phyloP scores from a whole-genome alignment of 2,329 filamentous ascomycete genomes.

The Ustilaginoidea virens region DNA sequence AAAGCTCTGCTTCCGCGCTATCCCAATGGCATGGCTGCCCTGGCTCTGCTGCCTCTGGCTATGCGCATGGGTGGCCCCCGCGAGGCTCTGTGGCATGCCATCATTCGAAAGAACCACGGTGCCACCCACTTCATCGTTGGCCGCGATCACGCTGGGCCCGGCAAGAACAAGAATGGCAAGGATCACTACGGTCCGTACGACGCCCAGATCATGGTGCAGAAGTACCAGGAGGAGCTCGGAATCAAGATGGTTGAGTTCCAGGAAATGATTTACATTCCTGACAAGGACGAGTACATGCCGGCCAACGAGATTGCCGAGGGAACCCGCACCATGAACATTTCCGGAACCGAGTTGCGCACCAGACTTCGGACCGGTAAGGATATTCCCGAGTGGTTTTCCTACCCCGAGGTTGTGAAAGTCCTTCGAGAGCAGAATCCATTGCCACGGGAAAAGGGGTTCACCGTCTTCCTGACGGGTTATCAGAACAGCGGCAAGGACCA shows the following conservation, averaged over 20 bases:
- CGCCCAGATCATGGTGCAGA: slow-evolving; percentile 88
- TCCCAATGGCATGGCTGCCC: slow-evolving; percentile 96
- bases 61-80: slow-evolving; percentile 99
- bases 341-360: slow-evolving; percentile 77
- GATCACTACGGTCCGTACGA: slow-evolving; percentile 99
- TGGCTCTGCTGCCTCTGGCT: slow-evolving; percentile 85
- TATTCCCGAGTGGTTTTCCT: slow-evolving; percentile 99
- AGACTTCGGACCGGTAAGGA: slow-evolving; percentile 83
- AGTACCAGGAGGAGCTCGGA: slow-evolving; percentile 90
- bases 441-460: slow-evolving; percentile 86
- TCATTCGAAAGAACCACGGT: slow-evolving; percentile 99
- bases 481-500: slow-evolving; percentile 95
- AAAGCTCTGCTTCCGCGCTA: slow-evolving; percentile 92
- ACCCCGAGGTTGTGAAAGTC: slow-evolving; percentile 94
- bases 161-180: slow-evolving; percentile 92
- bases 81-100: slow-evolving; percentile 98
- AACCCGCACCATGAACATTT: slow-evolving; percentile 76
- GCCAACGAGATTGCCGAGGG: slow-evolving; percentile 78
- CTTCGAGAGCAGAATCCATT: slow-evolving; percentile 93
- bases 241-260: slow-evolving; percentile 99
- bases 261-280: slow-evolving; percentile 98
- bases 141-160: slow-evolving; percentile 92
- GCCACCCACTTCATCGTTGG: slow-evolving; percentile 99
- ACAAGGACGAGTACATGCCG: slow-evolving; percentile 90
- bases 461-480: slow-evolving; percentile 93